These are phyloP conservation scores for Botrytis pseudocinerea DNA, from an alignment of 2,329 filamentous ascomycete species.

Conservation along the genomic window DNA sequence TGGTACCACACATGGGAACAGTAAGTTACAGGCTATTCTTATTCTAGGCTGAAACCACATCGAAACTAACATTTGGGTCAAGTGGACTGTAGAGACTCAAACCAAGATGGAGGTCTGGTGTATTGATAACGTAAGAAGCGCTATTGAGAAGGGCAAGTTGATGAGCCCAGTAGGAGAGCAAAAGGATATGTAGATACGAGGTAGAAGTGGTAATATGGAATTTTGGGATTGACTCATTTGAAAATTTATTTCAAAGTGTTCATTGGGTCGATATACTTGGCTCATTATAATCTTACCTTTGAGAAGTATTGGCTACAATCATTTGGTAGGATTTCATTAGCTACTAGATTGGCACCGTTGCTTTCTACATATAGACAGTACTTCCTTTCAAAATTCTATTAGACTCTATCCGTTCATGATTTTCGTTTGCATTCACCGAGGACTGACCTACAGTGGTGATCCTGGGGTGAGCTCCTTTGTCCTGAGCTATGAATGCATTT, in stretches of 20 bases:
- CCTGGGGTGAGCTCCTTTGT: neutral
- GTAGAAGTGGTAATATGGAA: neutral
- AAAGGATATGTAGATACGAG: conserved; percentile 44
- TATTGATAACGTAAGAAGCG: conserved; percentile 67
- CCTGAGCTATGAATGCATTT: neutral
- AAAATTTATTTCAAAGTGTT: neutral
- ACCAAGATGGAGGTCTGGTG: conserved; percentile 74
- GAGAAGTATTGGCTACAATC: neutral
- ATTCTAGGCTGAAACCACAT: neutral
- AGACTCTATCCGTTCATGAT: neutral
- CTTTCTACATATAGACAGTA: neutral
- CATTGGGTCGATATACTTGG: neutral
- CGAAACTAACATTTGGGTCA: neutral
- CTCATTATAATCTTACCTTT: neutral
- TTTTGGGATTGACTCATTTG: neutral
- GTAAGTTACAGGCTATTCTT: neutral
- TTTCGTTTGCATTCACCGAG: neutral
- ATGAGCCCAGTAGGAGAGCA: conserved; percentile 75
- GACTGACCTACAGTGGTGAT: neutral
- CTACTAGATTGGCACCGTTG: neutral
- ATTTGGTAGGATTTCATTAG: neutral
- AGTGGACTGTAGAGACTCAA: conserved; percentile 65
- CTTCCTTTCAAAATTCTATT: neutral
- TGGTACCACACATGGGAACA: conserved; percentile 86
- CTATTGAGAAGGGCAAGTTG: conserved; percentile 61